Evolutionary conservation across 331 rosid species (phyloP).

Genomic region (Malus hybrid): DNA sequence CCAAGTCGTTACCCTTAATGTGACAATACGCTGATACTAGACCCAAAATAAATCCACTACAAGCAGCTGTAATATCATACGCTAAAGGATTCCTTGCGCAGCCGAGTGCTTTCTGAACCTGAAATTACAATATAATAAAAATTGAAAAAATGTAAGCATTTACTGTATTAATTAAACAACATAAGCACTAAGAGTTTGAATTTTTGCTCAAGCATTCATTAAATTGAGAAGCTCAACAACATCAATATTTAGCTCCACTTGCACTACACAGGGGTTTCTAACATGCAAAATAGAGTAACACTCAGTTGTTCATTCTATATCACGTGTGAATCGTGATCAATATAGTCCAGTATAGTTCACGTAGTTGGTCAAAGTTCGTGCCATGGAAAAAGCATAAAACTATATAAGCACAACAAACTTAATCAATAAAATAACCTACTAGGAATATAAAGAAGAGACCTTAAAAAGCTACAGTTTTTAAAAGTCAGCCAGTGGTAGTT

Average conservation of each 20-base stretch:
- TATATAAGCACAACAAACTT: not conserved
- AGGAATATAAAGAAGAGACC: not conserved
- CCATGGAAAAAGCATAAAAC: not conserved
- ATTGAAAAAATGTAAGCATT: not conserved
- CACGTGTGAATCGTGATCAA: not conserved
- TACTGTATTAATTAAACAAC: no score
- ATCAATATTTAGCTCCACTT: not conserved
- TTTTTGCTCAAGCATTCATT: not conserved
- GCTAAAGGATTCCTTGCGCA: constrained; percentile 73
- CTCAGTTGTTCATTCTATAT: not conserved
- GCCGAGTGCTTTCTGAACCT: constrained; percentile 90
- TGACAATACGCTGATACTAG: constrained; percentile 83
- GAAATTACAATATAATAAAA: constrained; percentile 16
- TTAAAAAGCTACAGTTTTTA: no score
- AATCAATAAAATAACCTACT: not conserved
- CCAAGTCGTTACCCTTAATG: constrained; percentile 63
- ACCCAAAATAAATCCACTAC: constrained; percentile 89
- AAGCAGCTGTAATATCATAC: constrained; percentile 94
- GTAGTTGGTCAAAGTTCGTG: not conserved
- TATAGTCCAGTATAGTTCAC: not conserved
- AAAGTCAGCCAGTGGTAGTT: no score
- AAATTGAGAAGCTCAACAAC: not conserved
- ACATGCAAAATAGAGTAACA: not conserved
- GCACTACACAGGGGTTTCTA: not conserved
- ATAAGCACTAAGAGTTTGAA: no score